Evolutionary conservation across 148 eudicot species (phyloP), one percentile per base, ranked within the genome.

Genomic region (Polygonum aviculare): DNA sequence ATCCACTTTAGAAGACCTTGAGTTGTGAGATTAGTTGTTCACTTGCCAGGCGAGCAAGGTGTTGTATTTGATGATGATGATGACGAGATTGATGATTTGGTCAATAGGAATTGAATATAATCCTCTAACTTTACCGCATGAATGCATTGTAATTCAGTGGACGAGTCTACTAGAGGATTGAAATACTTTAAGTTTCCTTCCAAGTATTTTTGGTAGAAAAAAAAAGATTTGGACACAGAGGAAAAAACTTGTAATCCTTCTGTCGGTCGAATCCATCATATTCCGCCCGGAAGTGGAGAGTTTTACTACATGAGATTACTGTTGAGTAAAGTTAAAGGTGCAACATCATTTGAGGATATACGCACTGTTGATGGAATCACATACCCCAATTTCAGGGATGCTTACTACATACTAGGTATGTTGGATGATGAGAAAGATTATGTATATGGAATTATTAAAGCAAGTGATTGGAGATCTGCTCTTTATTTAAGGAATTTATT

Each of bases 381-480:
- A 49, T 49, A 1, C 12, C 22, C 59, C 22, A 16, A 21, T 18
- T 54, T 54, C 3, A 54, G 16, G 7, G 21, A 54, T 16, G 59
- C 59, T 40, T 21, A 38, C 74, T 45, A 55, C 59, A 7, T 19
- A 3, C n/a, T 31, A 9, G 60, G 48, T 5, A 19, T 79, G 5
- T 48, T 79, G 15, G 77, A 74, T 8, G 81, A 79, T 67, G 81
- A 74, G 19, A 78, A 59, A 16, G 73, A 78, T 12, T 79, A 79
- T 40, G 12, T 79, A 22, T 65, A 74, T 48, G 63, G 31, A 1
- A 79, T 79, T 4, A 2, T 47, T 2, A 41, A 79, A 50, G 77
- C 77, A 31, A 79, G 74, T 15, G 15, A 10, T 11, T 79, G 74
- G 73, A 74, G 65, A 1, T 45, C 41, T 1, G 5, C 74, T 36